These are phyloP conservation scores for Penicillium bovifimosum DNA, from an alignment of 495 filamentous ascomycete genomes.

Conservation along the genomic window DNA sequence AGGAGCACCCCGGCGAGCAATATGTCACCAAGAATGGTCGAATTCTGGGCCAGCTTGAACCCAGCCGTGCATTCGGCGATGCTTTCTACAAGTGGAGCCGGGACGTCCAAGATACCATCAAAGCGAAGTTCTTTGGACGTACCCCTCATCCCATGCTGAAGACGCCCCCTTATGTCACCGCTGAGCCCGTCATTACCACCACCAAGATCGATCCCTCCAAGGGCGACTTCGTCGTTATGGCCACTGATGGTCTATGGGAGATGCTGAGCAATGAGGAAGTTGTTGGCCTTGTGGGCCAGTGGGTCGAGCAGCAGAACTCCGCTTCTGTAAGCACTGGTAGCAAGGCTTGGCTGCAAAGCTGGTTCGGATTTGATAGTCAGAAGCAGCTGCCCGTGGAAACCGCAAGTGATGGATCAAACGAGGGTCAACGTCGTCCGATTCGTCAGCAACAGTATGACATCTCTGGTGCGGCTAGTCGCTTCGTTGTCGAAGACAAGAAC, in stretches of 20 bases:
- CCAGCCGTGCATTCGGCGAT: slow-evolving; percentile 90
- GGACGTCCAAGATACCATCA: slow-evolving; percentile 75
- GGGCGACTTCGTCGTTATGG: slow-evolving; percentile 94
- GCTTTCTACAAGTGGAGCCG: slow-evolving; percentile 92
- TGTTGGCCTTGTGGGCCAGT: slow-evolving; percentile 90
- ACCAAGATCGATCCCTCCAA: slow-evolving; percentile 85
- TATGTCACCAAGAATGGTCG: slow-evolving; percentile 81
- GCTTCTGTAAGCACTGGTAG: slow-evolving; percentile 34
- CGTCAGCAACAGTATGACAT: slow-evolving; percentile 79
- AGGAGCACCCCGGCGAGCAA: slow-evolving; percentile 81
- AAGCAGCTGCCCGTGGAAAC: slow-evolving; percentile 51
- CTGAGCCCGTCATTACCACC: slow-evolving; percentile 92
- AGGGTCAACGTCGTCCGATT: slow-evolving; percentile 62
- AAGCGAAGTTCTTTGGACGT: slow-evolving; percentile 77
- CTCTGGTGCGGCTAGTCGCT: slow-evolving; percentile 64
- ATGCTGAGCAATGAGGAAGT: slow-evolving; percentile 99
- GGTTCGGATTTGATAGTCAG: slow-evolving; percentile 41
- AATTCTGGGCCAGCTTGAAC: slow-evolving; percentile 86
- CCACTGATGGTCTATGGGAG: slow-evolving; percentile 97
- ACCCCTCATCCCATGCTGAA: slow-evolving; percentile 65
- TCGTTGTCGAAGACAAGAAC: slow-evolving; percentile 93
- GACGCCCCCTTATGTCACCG: slow-evolving; percentile 96
- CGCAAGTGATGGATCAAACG: slow-evolving; percentile 45
- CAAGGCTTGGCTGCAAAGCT: slow-evolving; percentile 44
- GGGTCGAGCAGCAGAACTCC: slow-evolving; percentile 73